Evolutionary conservation across 2,329 filamentous ascomycete genomes (phyloP), one percentile per base, ranked within the genome.

Genomic region (Fusarium torreyae): DNA sequence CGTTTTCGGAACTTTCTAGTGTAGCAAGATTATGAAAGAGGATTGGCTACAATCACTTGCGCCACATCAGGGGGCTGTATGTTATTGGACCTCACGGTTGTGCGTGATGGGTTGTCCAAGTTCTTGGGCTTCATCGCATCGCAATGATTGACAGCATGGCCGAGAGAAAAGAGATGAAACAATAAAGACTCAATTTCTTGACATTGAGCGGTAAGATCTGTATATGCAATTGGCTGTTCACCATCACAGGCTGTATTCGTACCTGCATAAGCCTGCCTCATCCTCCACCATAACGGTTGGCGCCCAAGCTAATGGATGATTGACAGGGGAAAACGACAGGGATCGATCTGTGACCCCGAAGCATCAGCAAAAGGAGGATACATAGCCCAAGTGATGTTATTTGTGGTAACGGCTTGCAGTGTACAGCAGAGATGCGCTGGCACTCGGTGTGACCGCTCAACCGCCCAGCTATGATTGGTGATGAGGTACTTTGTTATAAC

Each of bases 21-120:
- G 66, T 55, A 58, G 48, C 51, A 52, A 57, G 33, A 66, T 52
- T 39, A 38, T 70, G 63, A 70, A 70, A 70, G 67, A 70, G 67
- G 67, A 70, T 70, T 68, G 67, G 67, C 67, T 57, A 42, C 48
- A 64, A 20, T 31, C 15, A 17, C 26, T 53, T 39, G 56, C 54
- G 63, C 67, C 67, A 70, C 63, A 59, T 57, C 31, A 45, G 34
- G 28, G 33, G 39, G 40, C 36, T 34, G 31, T 63, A 36, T 50
- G 40, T 51, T 42, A 58, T 45, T 42, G 38, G 31, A 39, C 49
- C 33, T 50, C 42, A 45, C 18, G 20, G 39, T 24, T 52, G 45
- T 45, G 40, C 13, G 8, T 43, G 39, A 46, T 31, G 51, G 26
- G 28, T 33, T 52, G 55, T 28, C 46, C 36, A 22, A 42, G 17